These are phyloP conservation scores for Pleurotus cornucopiae DNA, from an alignment of 768 basidiomycete genomes.

Conservation along the genomic window DNA sequence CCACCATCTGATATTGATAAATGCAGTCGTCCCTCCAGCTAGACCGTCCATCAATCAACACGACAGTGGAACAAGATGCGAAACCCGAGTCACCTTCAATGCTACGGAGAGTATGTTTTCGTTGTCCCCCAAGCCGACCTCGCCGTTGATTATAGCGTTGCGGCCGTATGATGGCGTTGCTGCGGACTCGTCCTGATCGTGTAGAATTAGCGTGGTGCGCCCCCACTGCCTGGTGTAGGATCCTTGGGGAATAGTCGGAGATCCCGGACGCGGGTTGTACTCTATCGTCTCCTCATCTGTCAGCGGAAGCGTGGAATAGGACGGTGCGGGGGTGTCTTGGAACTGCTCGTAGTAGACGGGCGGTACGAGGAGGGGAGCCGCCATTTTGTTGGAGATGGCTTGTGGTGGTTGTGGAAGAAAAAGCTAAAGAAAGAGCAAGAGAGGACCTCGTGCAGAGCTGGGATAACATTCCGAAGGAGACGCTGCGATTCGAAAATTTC, in stretches of 20 bases:
- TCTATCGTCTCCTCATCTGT: slow-evolving; percentile 32
- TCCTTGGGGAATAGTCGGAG: slow-evolving; percentile 14
- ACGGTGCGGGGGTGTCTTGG: slow-evolving; percentile 18
- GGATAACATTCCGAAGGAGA: slow-evolving; percentile 10
- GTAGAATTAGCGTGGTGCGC: slow-evolving; percentile 30
- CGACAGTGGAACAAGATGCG: not conserved
- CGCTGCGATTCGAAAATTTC: slow-evolving; percentile 7
- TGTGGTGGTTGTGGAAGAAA: not conserved
- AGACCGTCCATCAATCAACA: not conserved
- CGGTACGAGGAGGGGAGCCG: slow-evolving; percentile 12
- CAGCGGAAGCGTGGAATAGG: slow-evolving; percentile 29
- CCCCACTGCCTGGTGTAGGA: slow-evolving; percentile 28
- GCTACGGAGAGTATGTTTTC: slow-evolving; percentile 28
- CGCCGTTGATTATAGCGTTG: slow-evolving; percentile 27
- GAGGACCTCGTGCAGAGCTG: not conserved
- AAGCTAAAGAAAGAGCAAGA: slow-evolving; percentile 1
- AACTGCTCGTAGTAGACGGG: slow-evolving; percentile 11
- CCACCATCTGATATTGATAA: slow-evolving; percentile 33
- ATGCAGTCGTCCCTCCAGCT: slow-evolving; percentile 32
- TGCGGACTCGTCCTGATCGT: slow-evolving; percentile 28
- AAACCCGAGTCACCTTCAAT: slow-evolving; percentile 28
- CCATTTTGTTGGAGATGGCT: not conserved
- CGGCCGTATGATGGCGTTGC: slow-evolving; percentile 32
- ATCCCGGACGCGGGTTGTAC: slow-evolving; percentile 29
- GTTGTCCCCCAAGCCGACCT: slow-evolving; percentile 27